Base-by-base conservation (phyloP, 768 basidiomycete species). In the Xerocomellus dryophilus region DNA sequence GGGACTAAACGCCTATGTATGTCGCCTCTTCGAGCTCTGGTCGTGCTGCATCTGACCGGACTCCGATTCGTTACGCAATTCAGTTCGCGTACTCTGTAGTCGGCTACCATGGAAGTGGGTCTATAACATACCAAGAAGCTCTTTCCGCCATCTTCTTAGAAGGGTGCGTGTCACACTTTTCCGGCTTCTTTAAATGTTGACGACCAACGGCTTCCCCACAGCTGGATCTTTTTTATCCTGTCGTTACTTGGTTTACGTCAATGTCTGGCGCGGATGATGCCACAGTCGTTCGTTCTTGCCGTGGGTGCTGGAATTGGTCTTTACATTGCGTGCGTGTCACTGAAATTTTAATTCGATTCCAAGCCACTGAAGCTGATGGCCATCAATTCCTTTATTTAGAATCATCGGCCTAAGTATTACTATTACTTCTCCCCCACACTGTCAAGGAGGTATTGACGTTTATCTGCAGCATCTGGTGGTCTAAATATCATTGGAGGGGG, bases 41-140 rank as follows among this genome's bases (percentile, higher is more conserved):
- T 11, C 2, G 4, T 29, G 14, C 15, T 41, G 11, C 39, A 20
- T 38, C 8, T 38, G 11, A 21, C 23, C 4, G 14, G 23, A 20
- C 32, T 20, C 21, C 56, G 25, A 59, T 53, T 48, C 27, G 43
- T 47, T 41, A 10, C 9, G 6, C 18, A 34, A 45, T 17, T 5
- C 64, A 92, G 87, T 92, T 94, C 71, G 78, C 92, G 4, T 94
- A 91, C 71, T 91, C 89, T 17, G 83, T 93, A 15, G 92, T 94
- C 23, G 92, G 92, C 12, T 86, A 85, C 73, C 86, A 91, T 61
- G 91, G 92, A 3, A 78, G 79, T 43, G 77, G 78, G 8, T 77
- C 80, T 47, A 83, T 93, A 64, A 77, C 80, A 8, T 94, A 91
- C 66, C 76, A 78, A 12, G 88, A 94, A 71, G 92, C 91, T 0